These are phyloP conservation scores for Podospora comata DNA, from an alignment of 495 filamentous ascomycete species.

Conservation along the genomic window DNA sequence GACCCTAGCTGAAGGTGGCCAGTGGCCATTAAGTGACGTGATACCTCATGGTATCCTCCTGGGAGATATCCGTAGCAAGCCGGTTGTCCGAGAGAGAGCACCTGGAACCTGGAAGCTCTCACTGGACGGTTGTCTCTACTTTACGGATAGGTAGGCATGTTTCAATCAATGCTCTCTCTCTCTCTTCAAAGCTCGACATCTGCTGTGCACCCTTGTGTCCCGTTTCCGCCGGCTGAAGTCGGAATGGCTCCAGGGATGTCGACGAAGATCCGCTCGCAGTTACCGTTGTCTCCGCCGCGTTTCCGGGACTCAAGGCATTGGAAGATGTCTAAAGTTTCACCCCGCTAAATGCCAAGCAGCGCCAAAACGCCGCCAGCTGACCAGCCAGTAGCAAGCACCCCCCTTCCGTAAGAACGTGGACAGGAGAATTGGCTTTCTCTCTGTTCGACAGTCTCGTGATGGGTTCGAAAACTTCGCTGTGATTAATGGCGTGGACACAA, in stretches of 20 bases:
- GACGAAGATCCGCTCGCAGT: background rate
- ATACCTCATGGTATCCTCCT: background rate
- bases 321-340: background rate
- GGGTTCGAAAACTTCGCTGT: background rate
- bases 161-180: too few relatives aligned
- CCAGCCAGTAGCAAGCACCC: background rate
- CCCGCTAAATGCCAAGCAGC: conserved; percentile 2
- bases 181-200: background rate
- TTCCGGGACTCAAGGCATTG: background rate
- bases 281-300: background rate
- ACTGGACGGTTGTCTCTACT: too few relatives aligned
- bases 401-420: background rate
- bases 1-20: background rate
- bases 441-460: background rate
- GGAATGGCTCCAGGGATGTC: conserved; percentile 2
- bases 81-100: background rate
- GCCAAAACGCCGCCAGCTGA: conserved; percentile 5
- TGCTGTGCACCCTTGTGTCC: conserved; percentile 2
- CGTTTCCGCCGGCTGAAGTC: conserved; percentile 6
- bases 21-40: conserved; percentile 10
- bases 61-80: background rate
- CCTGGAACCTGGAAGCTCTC: too few relatives aligned
- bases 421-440: background rate
- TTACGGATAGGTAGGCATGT: too few relatives aligned
- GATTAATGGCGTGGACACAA: conserved; percentile 1